Evolutionary conservation across 2,329 filamentous ascomycete species (phyloP), one percentile per base, ranked within the genome.

Genomic region (Hypoxylon sp.): DNA sequence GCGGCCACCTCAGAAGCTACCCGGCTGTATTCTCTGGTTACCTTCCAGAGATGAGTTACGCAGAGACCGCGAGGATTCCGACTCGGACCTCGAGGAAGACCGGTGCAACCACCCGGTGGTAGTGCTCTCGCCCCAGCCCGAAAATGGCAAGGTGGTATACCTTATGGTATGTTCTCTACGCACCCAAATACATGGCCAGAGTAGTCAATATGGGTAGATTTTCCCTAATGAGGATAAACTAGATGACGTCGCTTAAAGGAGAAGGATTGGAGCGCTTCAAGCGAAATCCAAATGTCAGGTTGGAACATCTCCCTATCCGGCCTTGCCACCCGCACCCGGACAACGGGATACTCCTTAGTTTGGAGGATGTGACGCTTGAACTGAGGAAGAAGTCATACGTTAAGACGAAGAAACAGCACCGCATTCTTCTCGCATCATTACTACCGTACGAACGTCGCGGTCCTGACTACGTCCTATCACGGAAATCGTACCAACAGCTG

Each of bases 101-200:
- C 59, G 62, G 17, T 75, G 71, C 58, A 66, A 75, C 10, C 73
- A 75, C 31, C 74, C 74, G 13, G 70, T 75, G 3, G 72, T 75
- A 11, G 62, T 75, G 1, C 68, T 75, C 13, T 75, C 73, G 6
- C 72, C 74, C 7, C 48, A 63, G 8, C n/a, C 49, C 10, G 61
- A 70, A 33, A 63, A 69, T 55, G 72, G 69, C 8, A 71, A 66
- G 37, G 74, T 74, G 1, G 58, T 64, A 8, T 61, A 74, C 35
- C 53, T 74, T 17, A 70, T 72, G 48, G 72, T 73, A 71, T 27
- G 71, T 68, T 7, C n/a, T 46, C 33, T 14, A 54, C 40, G 13
- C 20, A 46, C 11, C n/a, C 49, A 10, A 14, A 20, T 50, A 20
- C 6, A 17, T 17, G 14, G 33, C 22, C 17, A 2, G 44, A 54